phyloP scores from a whole-genome alignment of 2,329 filamentous ascomycete genomes.

The Zarea fungicola region DNA sequence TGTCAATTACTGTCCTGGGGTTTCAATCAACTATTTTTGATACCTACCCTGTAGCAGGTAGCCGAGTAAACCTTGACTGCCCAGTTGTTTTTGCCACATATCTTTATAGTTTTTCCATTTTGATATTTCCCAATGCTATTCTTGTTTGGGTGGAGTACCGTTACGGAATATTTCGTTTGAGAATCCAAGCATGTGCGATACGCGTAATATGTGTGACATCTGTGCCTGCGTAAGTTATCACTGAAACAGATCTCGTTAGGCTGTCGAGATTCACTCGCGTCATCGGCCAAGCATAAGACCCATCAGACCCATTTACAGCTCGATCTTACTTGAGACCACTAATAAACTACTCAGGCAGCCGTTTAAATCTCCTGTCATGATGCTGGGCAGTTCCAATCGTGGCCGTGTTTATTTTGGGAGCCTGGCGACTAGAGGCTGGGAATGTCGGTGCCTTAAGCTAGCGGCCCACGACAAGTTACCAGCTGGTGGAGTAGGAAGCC shows the following conservation, averaged over 20 bases:
- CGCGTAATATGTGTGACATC: too few species aligned
- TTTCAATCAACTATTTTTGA: too few species aligned
- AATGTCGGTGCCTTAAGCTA: constrained; percentile 27
- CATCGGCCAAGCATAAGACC: neutral
- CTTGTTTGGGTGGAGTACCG: too few species aligned
- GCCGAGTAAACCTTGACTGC: too few species aligned
- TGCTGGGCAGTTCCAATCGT: neutral
- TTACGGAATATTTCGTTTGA: too few species aligned
- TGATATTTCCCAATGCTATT: too few species aligned
- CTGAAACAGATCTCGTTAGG: neutral
- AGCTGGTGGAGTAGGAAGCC: neutral
- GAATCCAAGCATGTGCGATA: too few species aligned
- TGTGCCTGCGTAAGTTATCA: too few species aligned
- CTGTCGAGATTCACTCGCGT: neutral
- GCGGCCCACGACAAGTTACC: neutral
- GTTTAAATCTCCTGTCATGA: neutral
- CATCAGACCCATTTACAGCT: neutral
- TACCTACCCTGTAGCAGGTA: too few species aligned
- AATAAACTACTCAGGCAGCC: neutral
- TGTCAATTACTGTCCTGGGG: too few species aligned
- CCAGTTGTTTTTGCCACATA: too few species aligned
- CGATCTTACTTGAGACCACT: neutral
- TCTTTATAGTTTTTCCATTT: too few species aligned
- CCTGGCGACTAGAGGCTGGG: constrained; percentile 7
- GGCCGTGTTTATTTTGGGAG: neutral